phyloP scores from a whole-genome alignment of 441 rosid genomes.

The Euphorbia celastroides region DNA sequence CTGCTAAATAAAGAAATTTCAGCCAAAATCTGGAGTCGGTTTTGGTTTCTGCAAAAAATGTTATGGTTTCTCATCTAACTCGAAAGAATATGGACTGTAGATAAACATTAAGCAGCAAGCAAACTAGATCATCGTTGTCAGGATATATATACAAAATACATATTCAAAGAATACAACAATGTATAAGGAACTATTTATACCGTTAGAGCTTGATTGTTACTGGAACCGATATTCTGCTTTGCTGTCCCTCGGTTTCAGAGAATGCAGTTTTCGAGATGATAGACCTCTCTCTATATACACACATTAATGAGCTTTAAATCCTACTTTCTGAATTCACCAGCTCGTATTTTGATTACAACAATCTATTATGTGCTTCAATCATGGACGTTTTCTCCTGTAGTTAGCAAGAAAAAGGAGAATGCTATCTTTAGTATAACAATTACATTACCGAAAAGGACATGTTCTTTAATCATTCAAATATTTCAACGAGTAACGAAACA shows the following conservation, averaged over 20 bases:
- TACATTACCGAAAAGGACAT: neutral
- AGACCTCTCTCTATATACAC: constrained; percentile 17
- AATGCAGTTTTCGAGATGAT: neutral
- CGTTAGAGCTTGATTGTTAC: neutral
- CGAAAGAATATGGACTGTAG: neutral
- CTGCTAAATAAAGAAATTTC: too few relatives aligned
- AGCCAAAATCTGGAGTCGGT: neutral
- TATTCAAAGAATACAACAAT: constrained; percentile 14
- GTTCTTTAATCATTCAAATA: neutral
- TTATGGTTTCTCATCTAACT: neutral
- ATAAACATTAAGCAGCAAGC: neutral
- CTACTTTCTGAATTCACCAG: neutral
- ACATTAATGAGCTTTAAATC: constrained; percentile 11
- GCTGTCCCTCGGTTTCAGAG: constrained; percentile 11
- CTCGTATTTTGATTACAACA: constrained; percentile 31
- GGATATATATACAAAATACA: constrained; percentile 23
- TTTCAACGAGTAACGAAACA: neutral
- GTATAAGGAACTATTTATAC: constrained; percentile 8
- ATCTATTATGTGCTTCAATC: constrained; percentile 60
- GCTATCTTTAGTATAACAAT: neutral
- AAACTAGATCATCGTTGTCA: neutral
- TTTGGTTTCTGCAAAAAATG: neutral
- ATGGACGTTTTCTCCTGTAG: constrained; percentile 59
- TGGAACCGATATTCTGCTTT: neutral
- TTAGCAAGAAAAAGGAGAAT: neutral